A percentile compares a stretch with the other conserved stretches of the same genome.
phyloP scores from a whole-genome alignment of 1,139 yeast genomes.

The Sugiyamaella sp. region DNA sequence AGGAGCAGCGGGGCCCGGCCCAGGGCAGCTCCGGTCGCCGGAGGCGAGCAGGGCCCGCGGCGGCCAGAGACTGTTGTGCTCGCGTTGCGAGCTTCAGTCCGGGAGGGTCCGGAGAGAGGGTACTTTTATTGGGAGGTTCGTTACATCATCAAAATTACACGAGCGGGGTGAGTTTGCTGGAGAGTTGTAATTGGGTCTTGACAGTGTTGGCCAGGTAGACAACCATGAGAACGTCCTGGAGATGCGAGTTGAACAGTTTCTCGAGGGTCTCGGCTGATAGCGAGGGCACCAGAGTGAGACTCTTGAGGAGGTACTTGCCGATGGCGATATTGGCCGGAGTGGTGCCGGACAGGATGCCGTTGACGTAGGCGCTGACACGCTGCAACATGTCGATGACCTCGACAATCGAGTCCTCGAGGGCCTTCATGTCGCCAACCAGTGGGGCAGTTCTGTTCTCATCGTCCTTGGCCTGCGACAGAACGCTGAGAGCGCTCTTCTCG shows the following conservation, averaged over 20 bases:
- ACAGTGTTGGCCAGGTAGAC: constrained; percentile 84
- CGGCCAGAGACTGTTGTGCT: no score
- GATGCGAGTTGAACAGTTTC: constrained; percentile 67
- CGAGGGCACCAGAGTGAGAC: constrained; percentile 64
- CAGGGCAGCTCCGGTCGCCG: constrained; percentile 2
- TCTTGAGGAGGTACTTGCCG: constrained; percentile 69
- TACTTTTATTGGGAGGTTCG: constrained; percentile 8
- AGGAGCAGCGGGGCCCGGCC: not conserved
- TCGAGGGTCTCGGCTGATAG: constrained; percentile 61
- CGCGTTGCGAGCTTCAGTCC: not conserved
- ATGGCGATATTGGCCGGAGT: constrained; percentile 50
- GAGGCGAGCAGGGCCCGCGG: not conserved
- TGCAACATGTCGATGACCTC: constrained; percentile 63
- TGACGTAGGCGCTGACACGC: constrained; percentile 53
- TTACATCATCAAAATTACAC: constrained; percentile 34
- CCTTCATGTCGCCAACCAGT: constrained; percentile 48
- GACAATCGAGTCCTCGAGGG: constrained; percentile 58
- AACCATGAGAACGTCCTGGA: constrained; percentile 81
- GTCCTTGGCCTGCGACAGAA: constrained; percentile 43
- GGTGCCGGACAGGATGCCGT: constrained; percentile 48
- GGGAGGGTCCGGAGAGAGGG: not conserved
- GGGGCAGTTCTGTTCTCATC: constrained; percentile 43
- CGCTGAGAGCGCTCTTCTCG: constrained; percentile 50
- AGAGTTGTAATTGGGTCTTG: constrained; percentile 80
- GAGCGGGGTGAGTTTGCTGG: constrained; percentile 70